Base-by-base conservation (phyloP, 768 basidiomycete genomes). In the Pleurotus giganteus region DNA sequence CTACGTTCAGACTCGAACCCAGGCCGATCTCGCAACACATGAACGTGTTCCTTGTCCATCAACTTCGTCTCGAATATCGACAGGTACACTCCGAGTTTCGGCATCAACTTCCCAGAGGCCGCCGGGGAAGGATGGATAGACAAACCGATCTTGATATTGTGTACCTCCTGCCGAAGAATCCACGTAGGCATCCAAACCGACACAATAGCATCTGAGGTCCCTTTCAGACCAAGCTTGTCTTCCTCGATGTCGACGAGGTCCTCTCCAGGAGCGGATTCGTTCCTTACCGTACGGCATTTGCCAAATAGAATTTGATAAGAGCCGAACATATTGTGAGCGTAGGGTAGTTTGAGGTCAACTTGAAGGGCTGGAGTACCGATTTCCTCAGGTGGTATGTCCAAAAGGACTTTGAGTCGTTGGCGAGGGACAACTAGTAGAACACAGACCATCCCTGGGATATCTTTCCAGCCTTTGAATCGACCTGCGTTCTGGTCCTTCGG, bases 391-490 rank as follows among this genome's bases (percentile, higher is more conserved):
- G 63, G 17, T 0, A 57, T 45, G 6, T 57, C 57, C 53, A 68
- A 63, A 2, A 76, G 45, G 9, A 65, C 56, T 39, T 55, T 58
- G 17, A 76, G 59, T 4, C 62, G 57, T 12, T 61, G 31, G 1
- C 74, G 71, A 21, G 74, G 74, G 12, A 75, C 66, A 15, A 59
- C 57, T 4, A 75, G 58, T n/a, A 74, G 59, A 17, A 75, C 54
- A 26, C 71, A 67, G 24, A 74, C 68, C 9, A 71, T 43, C 13
- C 63, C 65, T 1, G 75, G 70, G 17, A 74, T 57, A 26, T 46
- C 50, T 12, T 61, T 52, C 73, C 74, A 74, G 2, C 54, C 49
- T 5, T 53, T 15, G 53, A 74, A 71, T 3, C 54, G 45, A 6
- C 61, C 58, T 13, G 63, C 59, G 60, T 60, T 59, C 54, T 60